Base-by-base conservation (phyloP, 31 red algal genomes). In the Bonnemaisonia californica region DNA sequence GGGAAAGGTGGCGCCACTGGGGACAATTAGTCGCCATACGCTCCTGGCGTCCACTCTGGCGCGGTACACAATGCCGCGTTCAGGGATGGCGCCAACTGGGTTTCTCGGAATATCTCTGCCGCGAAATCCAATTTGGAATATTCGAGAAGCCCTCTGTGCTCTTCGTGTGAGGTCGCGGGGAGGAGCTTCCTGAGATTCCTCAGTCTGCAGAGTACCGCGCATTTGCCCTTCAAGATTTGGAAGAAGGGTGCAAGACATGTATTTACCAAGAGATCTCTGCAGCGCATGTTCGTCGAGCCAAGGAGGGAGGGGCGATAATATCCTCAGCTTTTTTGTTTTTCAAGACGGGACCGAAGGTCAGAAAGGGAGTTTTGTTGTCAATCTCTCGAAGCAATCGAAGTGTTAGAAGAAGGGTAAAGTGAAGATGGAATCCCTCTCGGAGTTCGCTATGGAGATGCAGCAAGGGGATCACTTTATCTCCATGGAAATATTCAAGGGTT, bases 51-150 rank as follows among this genome's bases (percentile, higher is more conserved):
- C 70, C 70, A 31, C 5, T 85, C 66, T 75, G 69, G 81, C 57
- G 4, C 13, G 37, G 13, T 26, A 51, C 71, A 19, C 69, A 75
- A 42, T 4, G 30, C 19, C 29, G 39, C 29, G 1, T 48, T 55
- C 69, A 85, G 66, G 69, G 21, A 75, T 85, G 70, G 56, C 69
- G 70, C 31, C 22, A 31, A 8, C 24, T 85, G 26, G 56, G 81
- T 26, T 63, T 27, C 69, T 85, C 58, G 69, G 81, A 85, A 27
- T 76, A 33, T 51, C 34, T 85, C 45, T 75, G 37, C 54, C 69
- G 81, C 29, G 54, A 1, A 74, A 51, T 85, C 48, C 55, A 34
- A 63, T 79, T 1, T 0, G 13, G 70, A 42, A 74, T 74, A 55
- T 24, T n/a, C 22, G 70, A 54, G 16, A 35, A 24, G 26, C 22